Conservation (phyloP, 768 basidiomycete species). For the Hydnomerulius pinastri region DNA sequence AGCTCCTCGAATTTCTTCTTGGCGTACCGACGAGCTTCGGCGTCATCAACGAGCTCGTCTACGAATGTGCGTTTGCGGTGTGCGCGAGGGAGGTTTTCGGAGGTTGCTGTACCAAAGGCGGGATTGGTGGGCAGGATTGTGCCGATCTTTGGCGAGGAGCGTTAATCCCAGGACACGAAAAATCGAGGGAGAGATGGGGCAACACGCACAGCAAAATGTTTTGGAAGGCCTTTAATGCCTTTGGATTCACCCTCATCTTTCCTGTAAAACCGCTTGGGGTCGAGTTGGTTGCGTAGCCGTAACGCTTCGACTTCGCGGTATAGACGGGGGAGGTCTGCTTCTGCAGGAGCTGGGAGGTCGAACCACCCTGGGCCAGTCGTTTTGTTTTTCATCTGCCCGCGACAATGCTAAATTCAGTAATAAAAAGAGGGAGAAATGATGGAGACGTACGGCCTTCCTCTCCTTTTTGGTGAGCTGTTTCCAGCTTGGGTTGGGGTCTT, state of each 20-base stretch:
- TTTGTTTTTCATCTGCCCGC: conserved; percentile 57
- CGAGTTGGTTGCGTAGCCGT: conserved; percentile 82
- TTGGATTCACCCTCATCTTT: conserved; percentile 86
- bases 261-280: conserved; percentile 89
- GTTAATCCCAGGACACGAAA: conserved; percentile 5
- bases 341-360: conserved; percentile 80
- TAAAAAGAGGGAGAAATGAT: not conserved
- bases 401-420: not conserved
- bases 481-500: conserved; percentile 62
- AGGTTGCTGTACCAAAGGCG: conserved; percentile 69
- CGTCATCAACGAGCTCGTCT: conserved; percentile 87
- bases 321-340: conserved; percentile 75
- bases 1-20: conserved; percentile 88
- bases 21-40: conserved; percentile 84
- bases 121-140: conserved; percentile 69
- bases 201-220: conserved; percentile 80
- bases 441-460: conserved; percentile 61
- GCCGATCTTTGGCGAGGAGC: conserved; percentile 61
- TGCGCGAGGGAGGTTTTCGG: conserved; percentile 70
- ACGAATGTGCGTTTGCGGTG: conserved; percentile 81
- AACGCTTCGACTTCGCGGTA: conserved; percentile 87
- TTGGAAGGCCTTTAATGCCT: conserved; percentile 81
- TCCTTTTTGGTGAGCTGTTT: conserved; percentile 72
- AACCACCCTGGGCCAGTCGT: conserved; percentile 87
- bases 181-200: not conserved